Evolutionary conservation across 75 land plant species (phyloP).

Genomic region (Pinus albicaulis): DNA sequence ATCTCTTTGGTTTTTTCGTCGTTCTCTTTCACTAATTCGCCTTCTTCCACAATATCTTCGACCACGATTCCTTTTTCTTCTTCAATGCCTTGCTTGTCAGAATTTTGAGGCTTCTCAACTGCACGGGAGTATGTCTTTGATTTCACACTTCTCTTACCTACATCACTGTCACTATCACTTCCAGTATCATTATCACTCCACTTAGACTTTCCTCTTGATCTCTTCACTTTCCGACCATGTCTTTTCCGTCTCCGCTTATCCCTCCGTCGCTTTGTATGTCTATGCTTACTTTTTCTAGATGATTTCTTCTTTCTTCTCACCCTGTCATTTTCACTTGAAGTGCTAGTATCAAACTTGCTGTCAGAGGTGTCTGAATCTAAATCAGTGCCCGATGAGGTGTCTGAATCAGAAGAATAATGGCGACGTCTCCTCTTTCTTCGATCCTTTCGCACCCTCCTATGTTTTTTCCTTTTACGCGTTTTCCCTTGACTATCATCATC

Average conservation of each 20-base stretch:
- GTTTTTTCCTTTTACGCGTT: conserved; percentile 49
- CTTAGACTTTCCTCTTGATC: conserved; percentile 55
- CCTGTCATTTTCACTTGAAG: conserved; percentile 75
- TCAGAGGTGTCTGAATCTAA: conserved; percentile 58
- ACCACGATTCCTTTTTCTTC: no score
- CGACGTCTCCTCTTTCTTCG: conserved; percentile 62
- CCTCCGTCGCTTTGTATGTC: conserved; percentile 44
- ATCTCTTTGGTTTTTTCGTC: no score
- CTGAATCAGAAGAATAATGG: conserved; percentile 73
- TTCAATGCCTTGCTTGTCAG: no score
- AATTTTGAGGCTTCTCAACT: no score
- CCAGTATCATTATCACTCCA: conserved; percentile 15
- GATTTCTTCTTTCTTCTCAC: conserved; percentile 51
- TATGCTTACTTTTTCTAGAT: conserved; percentile 58
- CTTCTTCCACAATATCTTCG: no score
- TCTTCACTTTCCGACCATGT: conserved; percentile 62
- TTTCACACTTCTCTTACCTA: no score
- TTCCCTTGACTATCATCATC: conserved; percentile 59
- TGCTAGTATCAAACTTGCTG: conserved; percentile 35
- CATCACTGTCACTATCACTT: no score
- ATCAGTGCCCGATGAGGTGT: conserved; percentile 68
- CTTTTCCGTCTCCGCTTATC: conserved; percentile 61
- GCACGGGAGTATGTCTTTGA: no score
- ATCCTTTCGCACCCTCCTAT: conserved; percentile 61
- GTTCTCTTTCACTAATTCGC: no score